Percentiles rank a stretch among this genome's conserved stretches.
These are phyloP conservation scores for Cercis canadensis DNA, from an alignment of 306 rosid genomes.

Conservation along the genomic window DNA sequence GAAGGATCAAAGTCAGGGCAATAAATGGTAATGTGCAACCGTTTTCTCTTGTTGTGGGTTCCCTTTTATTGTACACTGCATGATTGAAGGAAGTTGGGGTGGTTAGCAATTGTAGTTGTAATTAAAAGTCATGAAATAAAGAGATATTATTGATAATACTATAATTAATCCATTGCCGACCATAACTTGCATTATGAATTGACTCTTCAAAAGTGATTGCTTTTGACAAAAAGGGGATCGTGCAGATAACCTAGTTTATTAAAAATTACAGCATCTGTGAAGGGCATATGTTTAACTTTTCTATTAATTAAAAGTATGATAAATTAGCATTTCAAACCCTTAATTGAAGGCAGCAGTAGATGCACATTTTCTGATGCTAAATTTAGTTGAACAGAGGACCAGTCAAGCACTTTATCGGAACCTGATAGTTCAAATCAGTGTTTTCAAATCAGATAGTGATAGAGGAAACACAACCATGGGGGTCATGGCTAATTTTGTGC, in stretches of 20 bases:
- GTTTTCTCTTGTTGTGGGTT: conserved; percentile 6
- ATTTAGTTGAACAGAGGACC: not conserved
- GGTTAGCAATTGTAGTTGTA: conserved; percentile 40
- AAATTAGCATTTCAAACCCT: no score
- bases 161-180: conserved; percentile 31
- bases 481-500: conserved; percentile 37
- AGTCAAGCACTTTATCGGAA: not conserved
- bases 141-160: conserved; percentile 34
- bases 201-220: conserved; percentile 37
- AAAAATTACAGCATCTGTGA: no score
- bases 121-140: conserved; percentile 40
- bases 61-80: conserved; percentile 8
- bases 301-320: no score
- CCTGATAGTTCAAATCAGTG: conserved; percentile 36
- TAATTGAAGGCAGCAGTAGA: no score
- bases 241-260: no score
- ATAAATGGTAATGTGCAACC: not conserved
- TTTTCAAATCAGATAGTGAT: conserved; percentile 47
- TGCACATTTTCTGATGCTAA: not conserved
- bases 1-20: not conserved
- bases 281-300: no score
- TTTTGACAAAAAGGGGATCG: conserved; percentile 33
- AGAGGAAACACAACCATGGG: conserved; percentile 49
- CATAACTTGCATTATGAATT: conserved; percentile 33
- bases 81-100: conserved; percentile 51